A percentile compares a stretch with the other conserved stretches of the same genome.
Evolutionary conservation across 345 rosid genomes (phyloP).

Genomic region (Lepidium aucheri): DNA sequence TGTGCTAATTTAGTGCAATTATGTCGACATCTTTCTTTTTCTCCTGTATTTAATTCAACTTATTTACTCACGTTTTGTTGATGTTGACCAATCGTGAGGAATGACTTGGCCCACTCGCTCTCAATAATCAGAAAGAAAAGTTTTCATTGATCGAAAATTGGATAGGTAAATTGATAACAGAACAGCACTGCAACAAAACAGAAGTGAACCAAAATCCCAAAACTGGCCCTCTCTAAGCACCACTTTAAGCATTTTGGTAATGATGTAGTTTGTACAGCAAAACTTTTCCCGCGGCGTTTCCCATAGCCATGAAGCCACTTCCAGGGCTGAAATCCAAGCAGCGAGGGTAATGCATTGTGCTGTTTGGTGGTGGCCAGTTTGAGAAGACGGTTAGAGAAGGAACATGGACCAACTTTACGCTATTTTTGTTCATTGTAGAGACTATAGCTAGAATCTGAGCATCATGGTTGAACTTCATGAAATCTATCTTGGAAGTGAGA

Average conservation of each 20-base stretch:
- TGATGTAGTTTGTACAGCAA: conserved; percentile 79
- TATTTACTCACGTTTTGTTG: not conserved
- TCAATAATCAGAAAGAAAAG: not conserved
- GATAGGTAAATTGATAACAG: not conserved
- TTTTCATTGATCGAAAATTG: conserved; percentile 5
- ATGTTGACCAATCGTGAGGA: not conserved
- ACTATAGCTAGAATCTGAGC: conserved; percentile 78
- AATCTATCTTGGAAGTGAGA: conserved; percentile 65
- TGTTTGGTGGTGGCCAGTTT: conserved; percentile 71
- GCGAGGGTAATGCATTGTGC: conserved; percentile 51
- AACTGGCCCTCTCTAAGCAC: not conserved
- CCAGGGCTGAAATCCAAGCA: conserved; percentile 93
- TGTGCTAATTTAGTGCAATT: conserved; percentile 4
- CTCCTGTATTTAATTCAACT: not conserved
- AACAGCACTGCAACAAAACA: conserved; percentile 1
- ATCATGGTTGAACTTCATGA: conserved; percentile 75
- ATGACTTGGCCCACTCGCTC: conserved; percentile 6
- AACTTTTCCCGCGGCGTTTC: conserved; percentile 80
- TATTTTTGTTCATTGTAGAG: conserved; percentile 66
- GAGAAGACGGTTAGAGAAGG: conserved; percentile 68
- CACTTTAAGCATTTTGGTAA: conserved; percentile 58
- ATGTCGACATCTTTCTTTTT: conserved; percentile 12
- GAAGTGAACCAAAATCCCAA: not conserved
- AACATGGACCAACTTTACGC: conserved; percentile 65
- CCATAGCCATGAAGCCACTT: conserved; percentile 90